Evolutionary conservation across 257 asterid genomes (phyloP).

Genomic region (Fraxinus anomala): DNA sequence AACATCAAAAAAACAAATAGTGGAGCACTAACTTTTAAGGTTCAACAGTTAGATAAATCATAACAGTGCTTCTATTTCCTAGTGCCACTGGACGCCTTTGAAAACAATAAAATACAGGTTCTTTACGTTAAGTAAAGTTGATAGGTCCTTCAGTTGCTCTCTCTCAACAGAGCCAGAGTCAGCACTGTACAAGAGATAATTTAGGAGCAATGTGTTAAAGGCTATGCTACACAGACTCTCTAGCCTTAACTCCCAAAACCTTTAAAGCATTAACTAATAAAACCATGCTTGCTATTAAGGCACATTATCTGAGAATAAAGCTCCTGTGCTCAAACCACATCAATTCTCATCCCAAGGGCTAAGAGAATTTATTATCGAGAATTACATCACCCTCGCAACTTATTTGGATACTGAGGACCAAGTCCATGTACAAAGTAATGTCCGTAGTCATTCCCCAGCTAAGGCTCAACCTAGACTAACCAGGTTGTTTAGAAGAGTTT

Average conservation of each 20-base stretch:
- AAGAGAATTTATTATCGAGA: background rate
- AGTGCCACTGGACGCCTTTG: constrained; percentile 8
- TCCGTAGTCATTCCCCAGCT: background rate
- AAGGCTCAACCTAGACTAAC: background rate
- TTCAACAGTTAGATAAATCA: background rate
- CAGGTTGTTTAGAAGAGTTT: background rate
- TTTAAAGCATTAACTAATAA: background rate
- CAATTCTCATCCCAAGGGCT: background rate
- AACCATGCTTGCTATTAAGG: background rate
- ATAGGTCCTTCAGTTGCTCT: background rate
- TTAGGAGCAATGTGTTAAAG: too few relatives aligned
- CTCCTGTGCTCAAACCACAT: background rate
- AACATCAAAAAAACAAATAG: background rate
- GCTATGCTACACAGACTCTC: background rate
- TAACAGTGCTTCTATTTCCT: constrained; percentile 1
- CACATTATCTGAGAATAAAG: background rate
- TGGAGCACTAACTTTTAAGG: constrained; percentile 13
- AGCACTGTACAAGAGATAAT: background rate
- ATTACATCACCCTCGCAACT: background rate
- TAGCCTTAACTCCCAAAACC: background rate
- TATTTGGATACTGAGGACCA: background rate
- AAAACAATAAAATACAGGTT: background rate
- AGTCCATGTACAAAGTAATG: background rate
- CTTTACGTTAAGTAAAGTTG: background rate
- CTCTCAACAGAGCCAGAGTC: constrained; percentile 6